These are phyloP conservation scores for Erythrophleum fordii DNA, from an alignment of 306 rosid genomes.

Conservation along the genomic window DNA sequence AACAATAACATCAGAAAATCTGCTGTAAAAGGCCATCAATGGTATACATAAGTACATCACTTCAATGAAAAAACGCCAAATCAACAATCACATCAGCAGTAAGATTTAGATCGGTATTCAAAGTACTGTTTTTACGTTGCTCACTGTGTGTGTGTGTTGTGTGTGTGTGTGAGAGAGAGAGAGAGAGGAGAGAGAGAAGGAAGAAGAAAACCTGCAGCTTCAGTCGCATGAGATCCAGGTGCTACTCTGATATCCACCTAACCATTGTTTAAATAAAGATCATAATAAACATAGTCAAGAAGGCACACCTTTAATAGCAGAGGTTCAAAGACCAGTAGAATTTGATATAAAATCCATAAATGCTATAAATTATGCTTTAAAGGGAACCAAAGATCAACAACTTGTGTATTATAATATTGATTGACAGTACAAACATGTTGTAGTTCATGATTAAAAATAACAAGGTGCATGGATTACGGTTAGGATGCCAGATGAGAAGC, in stretches of 20 bases:
- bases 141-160: too few species aligned
- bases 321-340: constrained; percentile 25
- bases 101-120: constrained; percentile 4
- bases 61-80: constrained; percentile 6
- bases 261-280: constrained; percentile 32
- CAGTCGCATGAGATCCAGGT: constrained; percentile 95
- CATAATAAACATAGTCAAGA: constrained; percentile 33
- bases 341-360: background rate
- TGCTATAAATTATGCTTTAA: background rate
- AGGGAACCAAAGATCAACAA: constrained; percentile 13
- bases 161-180: background rate
- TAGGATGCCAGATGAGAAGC: constrained; percentile 13
- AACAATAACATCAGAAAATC: constrained; percentile 3
- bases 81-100: constrained; percentile 1
- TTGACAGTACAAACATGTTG: background rate
- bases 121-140: background rate
- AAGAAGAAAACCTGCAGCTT: constrained; percentile 70
- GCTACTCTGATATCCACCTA: constrained; percentile 96
- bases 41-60: constrained; percentile 27
- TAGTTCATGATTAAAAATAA: constrained; percentile 7
- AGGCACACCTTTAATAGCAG: background rate
- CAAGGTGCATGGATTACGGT: background rate
- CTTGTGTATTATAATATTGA: background rate
- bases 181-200: background rate
- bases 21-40: constrained; percentile 8